Percentiles rank a stretch among this genome's conserved stretches.
Conservation (phyloP, 1,284 basidiomycete genomes). For the Melanopsichium pennsylvanicum region DNA sequence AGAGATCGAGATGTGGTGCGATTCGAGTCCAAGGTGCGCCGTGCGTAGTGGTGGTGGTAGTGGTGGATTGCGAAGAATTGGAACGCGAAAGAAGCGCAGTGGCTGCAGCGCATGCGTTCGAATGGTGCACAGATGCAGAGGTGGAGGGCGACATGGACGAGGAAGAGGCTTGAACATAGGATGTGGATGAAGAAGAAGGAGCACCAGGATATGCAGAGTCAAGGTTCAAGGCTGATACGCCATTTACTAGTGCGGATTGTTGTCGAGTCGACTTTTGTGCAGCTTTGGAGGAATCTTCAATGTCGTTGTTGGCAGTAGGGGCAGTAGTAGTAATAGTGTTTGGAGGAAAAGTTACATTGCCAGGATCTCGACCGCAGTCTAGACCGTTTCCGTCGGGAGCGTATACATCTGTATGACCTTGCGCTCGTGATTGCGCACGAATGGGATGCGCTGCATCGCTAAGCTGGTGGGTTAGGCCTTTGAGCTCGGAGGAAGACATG, state of each 20-base stretch:
- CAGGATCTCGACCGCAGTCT: constrained; percentile 46
- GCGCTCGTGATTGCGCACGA: neutral
- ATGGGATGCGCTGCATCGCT: constrained; percentile 22
- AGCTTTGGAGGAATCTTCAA: neutral
- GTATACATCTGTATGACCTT: constrained; percentile 17
- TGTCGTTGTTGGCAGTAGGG: neutral
- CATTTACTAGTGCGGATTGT: constrained; percentile 24
- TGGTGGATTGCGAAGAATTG: neutral
- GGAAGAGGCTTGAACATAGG: constrained; percentile 13
- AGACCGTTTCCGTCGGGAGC: constrained; percentile 42
- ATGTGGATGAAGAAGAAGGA: constrained; percentile 12
- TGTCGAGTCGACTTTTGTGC: neutral
- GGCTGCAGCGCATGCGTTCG: constrained; percentile 29
- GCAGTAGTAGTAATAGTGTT: neutral
- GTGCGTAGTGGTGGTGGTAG: neutral
- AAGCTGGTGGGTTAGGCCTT: constrained; percentile 10
- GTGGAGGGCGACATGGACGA: constrained; percentile 3
- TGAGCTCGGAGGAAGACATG: constrained; percentile 34
- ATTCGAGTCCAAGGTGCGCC: constrained; percentile 9
- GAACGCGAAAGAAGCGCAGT: constrained; percentile 30
- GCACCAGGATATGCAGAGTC: constrained; percentile 4
- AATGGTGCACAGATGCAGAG: constrained; percentile 3
- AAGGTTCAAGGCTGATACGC: constrained; percentile 29
- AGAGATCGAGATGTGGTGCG: constrained; percentile 10
- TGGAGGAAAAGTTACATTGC: constrained; percentile 13